Conservation (phyloP, 78 protist genomes). For the Dictyostelium intermedium region DNA sequence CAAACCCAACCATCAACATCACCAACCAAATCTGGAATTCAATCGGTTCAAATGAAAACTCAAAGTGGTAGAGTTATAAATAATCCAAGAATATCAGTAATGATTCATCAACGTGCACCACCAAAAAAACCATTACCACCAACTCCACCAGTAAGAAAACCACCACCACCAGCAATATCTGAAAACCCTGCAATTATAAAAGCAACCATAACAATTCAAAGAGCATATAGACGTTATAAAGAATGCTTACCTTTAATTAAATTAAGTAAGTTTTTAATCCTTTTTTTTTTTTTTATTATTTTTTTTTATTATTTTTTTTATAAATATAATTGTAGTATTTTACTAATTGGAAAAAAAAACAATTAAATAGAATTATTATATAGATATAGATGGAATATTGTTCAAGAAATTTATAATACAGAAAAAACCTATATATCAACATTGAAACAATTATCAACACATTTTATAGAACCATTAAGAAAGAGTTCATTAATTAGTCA, state of each 20-base stretch:
- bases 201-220: slow-evolving; percentile 52
- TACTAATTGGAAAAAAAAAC: background rate
- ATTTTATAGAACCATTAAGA: slow-evolving; percentile 66
- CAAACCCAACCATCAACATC: background rate
- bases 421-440: slow-evolving; percentile 61
- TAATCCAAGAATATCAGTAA: slow-evolving; percentile 50
- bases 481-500: slow-evolving; percentile 14
- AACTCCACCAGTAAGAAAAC: slow-evolving; percentile 23
- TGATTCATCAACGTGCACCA: slow-evolving; percentile 48
- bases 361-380: slow-evolving; percentile 57
- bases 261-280: slow-evolving; percentile 46
- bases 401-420: slow-evolving; percentile 62
- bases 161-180: background rate
- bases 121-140: slow-evolving; percentile 72
- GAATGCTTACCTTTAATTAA: slow-evolving; percentile 51
- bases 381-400: slow-evolving; percentile 79
- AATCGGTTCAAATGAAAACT: background rate
- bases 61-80: background rate
- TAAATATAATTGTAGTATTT: no score
- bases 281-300: background rate
- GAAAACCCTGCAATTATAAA: background rate
- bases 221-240: slow-evolving; percentile 36
- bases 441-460: slow-evolving; percentile 33
- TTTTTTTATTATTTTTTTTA: no score
- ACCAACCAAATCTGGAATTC: background rate